These are phyloP conservation scores for Penicillium macrosclerotiorum DNA, from an alignment of 495 filamentous ascomycete species.

Conservation along the genomic window DNA sequence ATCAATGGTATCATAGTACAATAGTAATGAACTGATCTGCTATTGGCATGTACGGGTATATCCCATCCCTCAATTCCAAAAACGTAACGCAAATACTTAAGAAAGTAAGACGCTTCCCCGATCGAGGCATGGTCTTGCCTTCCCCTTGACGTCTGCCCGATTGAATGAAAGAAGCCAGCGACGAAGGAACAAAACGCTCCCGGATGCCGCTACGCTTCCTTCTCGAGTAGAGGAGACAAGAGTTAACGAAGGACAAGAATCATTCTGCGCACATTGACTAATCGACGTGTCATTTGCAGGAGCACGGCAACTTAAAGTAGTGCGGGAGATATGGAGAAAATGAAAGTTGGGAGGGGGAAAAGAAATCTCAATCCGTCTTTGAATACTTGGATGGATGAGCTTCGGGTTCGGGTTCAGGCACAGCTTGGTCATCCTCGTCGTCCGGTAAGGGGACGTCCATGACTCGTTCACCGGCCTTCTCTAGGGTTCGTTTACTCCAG, in stretches of 20 bases:
- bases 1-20: too few relatives aligned
- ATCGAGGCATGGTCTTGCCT: conserved; percentile 35
- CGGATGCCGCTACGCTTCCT: conserved; percentile 11
- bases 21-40: too few relatives aligned
- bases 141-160: conserved; percentile 34
- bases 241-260: conserved; percentile 45
- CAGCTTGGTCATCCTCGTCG: conserved; percentile 61
- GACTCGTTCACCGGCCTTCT: conserved; percentile 73
- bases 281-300: conserved; percentile 78
- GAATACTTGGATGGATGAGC: too few relatives aligned
- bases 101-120: conserved; percentile 24
- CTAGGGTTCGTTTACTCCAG: conserved; percentile 65
- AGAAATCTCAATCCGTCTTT: conserved; percentile 19
- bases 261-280: conserved; percentile 92
- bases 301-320: conserved; percentile 92
- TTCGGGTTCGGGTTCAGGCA: neutral
- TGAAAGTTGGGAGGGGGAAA: neutral
- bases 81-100: conserved; percentile 1
- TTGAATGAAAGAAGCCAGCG: conserved; percentile 31
- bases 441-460: conserved; percentile 79
- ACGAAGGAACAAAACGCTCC: conserved; percentile 44
- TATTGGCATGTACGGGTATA: conserved; percentile 18
- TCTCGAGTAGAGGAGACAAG: conserved; percentile 26
- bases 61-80: conserved; percentile 37
- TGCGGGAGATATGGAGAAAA: conserved; percentile 44